Evolutionary conservation across 345 rosid species (phyloP).

Genomic region (Triadica sebifera): DNA sequence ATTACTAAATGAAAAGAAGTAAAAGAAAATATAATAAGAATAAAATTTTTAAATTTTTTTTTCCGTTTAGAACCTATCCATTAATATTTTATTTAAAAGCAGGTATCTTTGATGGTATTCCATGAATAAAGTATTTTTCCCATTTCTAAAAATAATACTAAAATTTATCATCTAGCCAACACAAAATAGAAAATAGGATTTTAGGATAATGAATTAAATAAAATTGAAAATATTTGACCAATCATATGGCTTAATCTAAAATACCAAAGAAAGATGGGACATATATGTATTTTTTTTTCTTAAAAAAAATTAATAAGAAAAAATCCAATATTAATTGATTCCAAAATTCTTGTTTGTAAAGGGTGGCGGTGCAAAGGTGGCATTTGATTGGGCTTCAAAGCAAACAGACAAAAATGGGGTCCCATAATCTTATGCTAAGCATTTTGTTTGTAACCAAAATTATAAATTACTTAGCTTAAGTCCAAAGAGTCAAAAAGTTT

Average conservation of each 20-base stretch:
- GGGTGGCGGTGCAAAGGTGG: slow-evolving; percentile 27
- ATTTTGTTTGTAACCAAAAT: slow-evolving; percentile 17
- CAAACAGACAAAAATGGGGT: slow-evolving; percentile 11
- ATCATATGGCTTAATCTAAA: not conserved
- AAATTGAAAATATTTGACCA: not conserved
- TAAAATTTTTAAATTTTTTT: too few relatives aligned
- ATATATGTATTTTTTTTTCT: not conserved
- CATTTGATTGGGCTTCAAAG: slow-evolving; percentile 15
- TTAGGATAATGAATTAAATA: not conserved
- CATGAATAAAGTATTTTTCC: too few relatives aligned
- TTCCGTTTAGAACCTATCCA: too few relatives aligned
- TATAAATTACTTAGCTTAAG: not conserved
- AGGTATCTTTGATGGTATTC: too few relatives aligned
- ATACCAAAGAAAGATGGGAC: not conserved
- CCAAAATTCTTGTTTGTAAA: not conserved
- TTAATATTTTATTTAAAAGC: too few relatives aligned
- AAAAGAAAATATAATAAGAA: too few relatives aligned
- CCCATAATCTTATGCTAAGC: slow-evolving; percentile 8
- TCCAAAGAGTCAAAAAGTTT: slow-evolving; percentile 12
- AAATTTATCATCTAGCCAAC: too few relatives aligned
- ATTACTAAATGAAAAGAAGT: too few relatives aligned
- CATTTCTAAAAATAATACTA: too few relatives aligned
- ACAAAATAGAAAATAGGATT: not conserved
- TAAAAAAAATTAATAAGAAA: too few relatives aligned
- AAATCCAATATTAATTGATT: not conserved